A percentile compares a stretch with the other conserved stretches of the same genome.
These are phyloP conservation scores for Stereocaulon alpinum DNA, from an alignment of 495 filamentous ascomycete species.

Conservation along the genomic window DNA sequence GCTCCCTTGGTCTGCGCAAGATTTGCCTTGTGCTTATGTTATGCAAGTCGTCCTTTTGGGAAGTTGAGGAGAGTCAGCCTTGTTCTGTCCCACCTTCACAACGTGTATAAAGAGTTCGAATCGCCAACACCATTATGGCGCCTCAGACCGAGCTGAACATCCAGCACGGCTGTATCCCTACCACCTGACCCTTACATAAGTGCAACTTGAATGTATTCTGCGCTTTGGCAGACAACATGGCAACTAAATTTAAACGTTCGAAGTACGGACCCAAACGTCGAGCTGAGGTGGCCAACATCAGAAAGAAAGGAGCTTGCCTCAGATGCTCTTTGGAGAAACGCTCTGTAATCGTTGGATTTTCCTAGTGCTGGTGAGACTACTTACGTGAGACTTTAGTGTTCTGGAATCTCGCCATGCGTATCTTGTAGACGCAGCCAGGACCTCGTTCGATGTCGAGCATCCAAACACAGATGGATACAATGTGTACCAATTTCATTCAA, in stretches of 20 bases:
- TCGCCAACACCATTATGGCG: too few relatives aligned
- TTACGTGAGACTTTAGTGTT: not conserved
- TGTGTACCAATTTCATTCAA: slow-evolving; percentile 7
- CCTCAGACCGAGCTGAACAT: too few relatives aligned
- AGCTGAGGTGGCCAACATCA: not conserved
- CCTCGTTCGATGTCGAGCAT: not conserved
- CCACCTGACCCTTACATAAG: too few relatives aligned
- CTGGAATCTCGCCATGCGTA: slow-evolving; percentile 3
- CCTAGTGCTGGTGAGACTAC: too few relatives aligned
- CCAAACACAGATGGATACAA: slow-evolving; percentile 5
- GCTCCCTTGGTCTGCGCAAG: too few relatives aligned
- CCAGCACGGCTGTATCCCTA: too few relatives aligned
- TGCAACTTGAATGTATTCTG: too few relatives aligned
- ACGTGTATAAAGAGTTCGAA: too few relatives aligned
- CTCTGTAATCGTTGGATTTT: not conserved
- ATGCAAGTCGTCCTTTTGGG: too few relatives aligned
- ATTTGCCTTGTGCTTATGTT: too few relatives aligned
- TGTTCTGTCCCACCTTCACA: too few relatives aligned
- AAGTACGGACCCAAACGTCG: not conserved
- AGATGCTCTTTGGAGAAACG: slow-evolving; percentile 1
- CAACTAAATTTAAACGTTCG: slow-evolving; percentile 2
- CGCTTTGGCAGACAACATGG: not conserved
- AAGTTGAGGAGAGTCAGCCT: too few relatives aligned
- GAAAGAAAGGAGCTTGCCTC: slow-evolving; percentile 8
- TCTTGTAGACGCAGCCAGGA: not conserved